These are phyloP conservation scores for Nakaseomyces sp. DNA, from an alignment of 1,139 yeast genomes.

Conservation along the genomic window DNA sequence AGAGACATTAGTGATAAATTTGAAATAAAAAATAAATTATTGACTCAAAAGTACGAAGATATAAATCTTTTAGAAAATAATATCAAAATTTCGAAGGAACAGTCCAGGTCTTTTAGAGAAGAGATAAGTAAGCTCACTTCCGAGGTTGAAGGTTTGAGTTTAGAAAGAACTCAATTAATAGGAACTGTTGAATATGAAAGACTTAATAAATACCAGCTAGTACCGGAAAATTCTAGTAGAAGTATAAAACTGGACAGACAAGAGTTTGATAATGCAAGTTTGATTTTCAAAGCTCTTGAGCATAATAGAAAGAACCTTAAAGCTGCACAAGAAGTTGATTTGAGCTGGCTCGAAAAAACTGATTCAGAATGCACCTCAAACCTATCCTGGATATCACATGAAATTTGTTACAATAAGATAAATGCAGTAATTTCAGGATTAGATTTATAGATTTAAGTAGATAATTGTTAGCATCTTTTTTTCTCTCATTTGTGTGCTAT, in stretches of 20 bases:
- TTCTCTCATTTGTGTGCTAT: too few species aligned
- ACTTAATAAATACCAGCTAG: conserved; percentile 7
- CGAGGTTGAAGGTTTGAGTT: background rate
- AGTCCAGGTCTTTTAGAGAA: background rate
- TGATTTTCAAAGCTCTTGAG: background rate
- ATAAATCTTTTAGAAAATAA: background rate
- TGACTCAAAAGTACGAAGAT: conserved; percentile 6
- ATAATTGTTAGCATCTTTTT: too few species aligned
- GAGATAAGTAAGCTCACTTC: conserved; percentile 3
- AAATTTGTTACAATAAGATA: background rate
- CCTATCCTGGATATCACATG: background rate
- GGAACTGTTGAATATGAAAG: background rate
- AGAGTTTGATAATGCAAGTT: conserved; percentile 2
- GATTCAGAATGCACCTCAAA: background rate
- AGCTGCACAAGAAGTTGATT: background rate
- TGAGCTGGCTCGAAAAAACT: background rate
- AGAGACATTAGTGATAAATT: conserved; percentile 5
- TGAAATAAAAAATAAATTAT: conserved; percentile 9
- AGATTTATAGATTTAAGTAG: too few species aligned
- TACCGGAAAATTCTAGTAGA: conserved; percentile 2
- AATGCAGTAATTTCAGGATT: background rate
- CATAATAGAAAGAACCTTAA: background rate
- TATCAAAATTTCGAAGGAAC: background rate
- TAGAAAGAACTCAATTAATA: background rate
- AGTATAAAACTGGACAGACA: conserved; percentile 9